phyloP scores from a whole-genome alignment of 2,329 filamentous ascomycete species.

The Pestalotiopsis sp. region DNA sequence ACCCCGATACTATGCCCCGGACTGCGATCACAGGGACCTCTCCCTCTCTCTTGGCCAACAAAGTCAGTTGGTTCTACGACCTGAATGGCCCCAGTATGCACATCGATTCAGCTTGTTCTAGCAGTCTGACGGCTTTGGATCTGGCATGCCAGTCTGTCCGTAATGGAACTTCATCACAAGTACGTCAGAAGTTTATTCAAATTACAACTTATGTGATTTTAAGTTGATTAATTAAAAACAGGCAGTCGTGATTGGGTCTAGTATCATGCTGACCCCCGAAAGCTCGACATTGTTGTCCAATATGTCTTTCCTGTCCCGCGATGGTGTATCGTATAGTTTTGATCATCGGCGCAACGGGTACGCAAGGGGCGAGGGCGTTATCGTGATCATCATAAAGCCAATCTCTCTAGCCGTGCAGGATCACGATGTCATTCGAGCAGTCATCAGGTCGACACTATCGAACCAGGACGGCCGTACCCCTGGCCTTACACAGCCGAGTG shows the following conservation, averaged over 20 bases:
- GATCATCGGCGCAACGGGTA: slow-evolving; percentile 12
- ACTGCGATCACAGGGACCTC: not conserved
- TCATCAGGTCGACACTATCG: slow-evolving; percentile 26
- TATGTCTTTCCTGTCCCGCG: slow-evolving; percentile 39
- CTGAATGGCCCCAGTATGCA: slow-evolving; percentile 31
- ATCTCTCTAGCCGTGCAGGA: slow-evolving; percentile 44
- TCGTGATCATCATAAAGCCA: slow-evolving; percentile 49
- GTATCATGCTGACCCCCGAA: slow-evolving; percentile 26
- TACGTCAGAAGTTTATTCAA: not conserved
- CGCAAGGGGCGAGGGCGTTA: slow-evolving; percentile 51
- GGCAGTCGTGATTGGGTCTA: slow-evolving; percentile 30
- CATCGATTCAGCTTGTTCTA: slow-evolving; percentile 37
- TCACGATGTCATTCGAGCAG: slow-evolving; percentile 35
- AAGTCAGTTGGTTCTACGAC: slow-evolving; percentile 38
- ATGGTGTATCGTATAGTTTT: slow-evolving; percentile 14
- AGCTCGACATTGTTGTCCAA: slow-evolving; percentile 15
- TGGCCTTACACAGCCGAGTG: slow-evolving; percentile 19
- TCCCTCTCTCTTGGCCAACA: slow-evolving; percentile 24
- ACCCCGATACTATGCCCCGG: not conserved
- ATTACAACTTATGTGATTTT: no score
- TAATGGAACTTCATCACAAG: slow-evolving; percentile 1
- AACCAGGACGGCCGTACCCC: slow-evolving; percentile 22
- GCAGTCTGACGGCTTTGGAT: slow-evolving; percentile 29
- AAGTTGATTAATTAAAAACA: not conserved
- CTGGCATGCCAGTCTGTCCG: slow-evolving; percentile 19